Base-by-base conservation (phyloP, 352 stramenopile genomes). In the Phytophthora sp. region DNA sequence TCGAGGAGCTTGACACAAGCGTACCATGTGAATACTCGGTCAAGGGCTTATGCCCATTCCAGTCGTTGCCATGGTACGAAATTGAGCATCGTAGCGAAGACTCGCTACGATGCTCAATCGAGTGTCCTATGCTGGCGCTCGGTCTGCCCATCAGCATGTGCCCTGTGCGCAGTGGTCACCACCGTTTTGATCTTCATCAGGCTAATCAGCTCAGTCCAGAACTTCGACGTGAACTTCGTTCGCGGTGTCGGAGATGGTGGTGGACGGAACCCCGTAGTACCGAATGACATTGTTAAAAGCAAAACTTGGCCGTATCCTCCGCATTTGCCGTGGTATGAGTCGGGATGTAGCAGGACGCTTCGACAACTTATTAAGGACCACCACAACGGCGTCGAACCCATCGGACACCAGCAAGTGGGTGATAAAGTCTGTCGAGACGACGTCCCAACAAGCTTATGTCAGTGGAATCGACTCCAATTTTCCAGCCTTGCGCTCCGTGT, bases 381-480 rank as follows among this genome's bases (percentile, higher is more conserved):
- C 42, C 30, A 54, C 50, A 21, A 63, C 49, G 23, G 55, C 44
- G 23, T 55, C 55, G 24, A 47, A 63, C 7, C 35, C 35, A 20
- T 35, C 12, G 7, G 21, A 59, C 18, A 46, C 50, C 8, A 27
- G 53, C 26, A 57, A 35, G 20, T 42, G 29, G 1, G 55, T 67
- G 49, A 76, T 72, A 36, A 71, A 76, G 53, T 73, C 68, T 7
- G 54, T 71, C 13, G 57, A 69, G 13, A 77, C 66, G 8, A 71
- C 62, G n/a, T 71, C 55, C 69, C 64, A 77, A 20, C 51, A 66
- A 16, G 49, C 26, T 0, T n/a, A 7, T 5, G 63, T 51, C 7
- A 59, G 13, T 6, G 53, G 26, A 39, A 73, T 72, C 3, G 57
- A 52, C 8, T 70, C 64, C 38, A 52, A 36, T 36, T 68, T 52